Evolutionary conservation across 768 basidiomycete species (phyloP).

Genomic region (Ramaria sp.): DNA sequence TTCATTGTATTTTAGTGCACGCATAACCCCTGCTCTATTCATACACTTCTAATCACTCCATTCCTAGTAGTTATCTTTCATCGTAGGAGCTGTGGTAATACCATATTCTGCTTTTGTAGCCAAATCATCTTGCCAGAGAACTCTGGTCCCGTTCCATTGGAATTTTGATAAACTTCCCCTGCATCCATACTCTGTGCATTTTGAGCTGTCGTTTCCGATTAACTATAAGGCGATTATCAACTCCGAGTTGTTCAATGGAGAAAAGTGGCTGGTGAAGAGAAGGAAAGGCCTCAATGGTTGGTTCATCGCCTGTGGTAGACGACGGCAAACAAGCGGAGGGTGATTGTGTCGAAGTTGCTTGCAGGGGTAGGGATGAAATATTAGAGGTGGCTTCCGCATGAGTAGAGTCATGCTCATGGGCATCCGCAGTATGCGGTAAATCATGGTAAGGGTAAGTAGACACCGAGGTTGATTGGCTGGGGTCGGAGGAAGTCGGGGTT

Average conservation of each 20-base stretch:
- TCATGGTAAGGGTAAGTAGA: background rate
- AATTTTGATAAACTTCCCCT: constrained; percentile 68
- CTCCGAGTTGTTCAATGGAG: constrained; percentile 71
- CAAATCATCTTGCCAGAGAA: background rate
- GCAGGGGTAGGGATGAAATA: background rate
- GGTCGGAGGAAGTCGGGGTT: background rate
- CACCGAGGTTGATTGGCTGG: background rate
- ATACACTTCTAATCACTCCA: background rate
- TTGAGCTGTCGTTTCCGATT: constrained; percentile 91
- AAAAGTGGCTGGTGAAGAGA: constrained; percentile 54
- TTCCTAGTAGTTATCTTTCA: too few species aligned
- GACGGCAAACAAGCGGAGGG: constrained; percentile 13
- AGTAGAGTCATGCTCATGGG: background rate
- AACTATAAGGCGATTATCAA: constrained; percentile 82
- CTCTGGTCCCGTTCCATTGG: background rate
- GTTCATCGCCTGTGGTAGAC: constrained; percentile 11
- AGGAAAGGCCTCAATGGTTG: constrained; percentile 17
- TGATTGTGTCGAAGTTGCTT: constrained; percentile 10
- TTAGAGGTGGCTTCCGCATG: constrained; percentile 9
- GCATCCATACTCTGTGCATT: constrained; percentile 97
- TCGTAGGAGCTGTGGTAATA: background rate
- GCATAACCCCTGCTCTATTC: background rate
- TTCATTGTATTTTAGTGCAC: background rate
- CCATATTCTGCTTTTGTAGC: background rate
- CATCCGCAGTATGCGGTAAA: background rate